Conservation (phyloP, 2,329 filamentous ascomycete genomes). For the Botryotinia calthae region DNA sequence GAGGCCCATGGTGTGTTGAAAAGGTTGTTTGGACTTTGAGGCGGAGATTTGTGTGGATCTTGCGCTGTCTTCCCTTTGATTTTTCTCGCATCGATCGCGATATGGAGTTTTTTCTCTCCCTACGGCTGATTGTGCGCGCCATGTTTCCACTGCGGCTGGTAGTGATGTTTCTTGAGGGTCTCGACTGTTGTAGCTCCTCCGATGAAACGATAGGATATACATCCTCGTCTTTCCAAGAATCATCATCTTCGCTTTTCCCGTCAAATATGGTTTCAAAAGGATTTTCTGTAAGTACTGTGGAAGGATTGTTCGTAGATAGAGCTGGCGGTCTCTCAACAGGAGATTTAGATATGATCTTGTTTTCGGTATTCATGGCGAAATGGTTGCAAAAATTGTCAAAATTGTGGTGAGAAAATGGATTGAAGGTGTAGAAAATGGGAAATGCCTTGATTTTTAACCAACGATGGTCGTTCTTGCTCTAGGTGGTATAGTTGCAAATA, state of each 20-base stretch:
- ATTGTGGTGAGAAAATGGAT: conserved; percentile 5
- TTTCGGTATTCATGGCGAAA: conserved; percentile 20
- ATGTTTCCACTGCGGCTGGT: conserved; percentile 23
- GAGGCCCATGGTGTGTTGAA: conserved; percentile 47
- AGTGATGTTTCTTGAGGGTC: conserved; percentile 18
- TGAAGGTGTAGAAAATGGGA: background rate
- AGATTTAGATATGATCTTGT: conserved; percentile 19
- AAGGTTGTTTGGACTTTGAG: conserved; percentile 71
- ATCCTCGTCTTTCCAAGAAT: conserved; percentile 37
- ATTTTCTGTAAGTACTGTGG: conserved; percentile 26
- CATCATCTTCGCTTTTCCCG: conserved; percentile 31
- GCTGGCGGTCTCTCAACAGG: conserved; percentile 1
- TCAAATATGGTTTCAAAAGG: conserved; percentile 33
- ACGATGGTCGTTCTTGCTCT: conserved; percentile 15
- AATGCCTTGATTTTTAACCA: background rate
- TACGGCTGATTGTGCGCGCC: conserved; percentile 26
- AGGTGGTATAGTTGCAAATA: background rate
- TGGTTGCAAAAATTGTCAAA: conserved; percentile 20
- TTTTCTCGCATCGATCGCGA: conserved; percentile 45
- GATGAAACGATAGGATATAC: conserved; percentile 6
- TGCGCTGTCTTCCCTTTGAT: conserved; percentile 60
- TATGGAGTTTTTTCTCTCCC: conserved; percentile 35
- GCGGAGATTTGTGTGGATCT: conserved; percentile 58
- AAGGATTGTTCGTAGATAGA: conserved; percentile 21
- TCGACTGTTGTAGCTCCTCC: conserved; percentile 25